These are phyloP conservation scores for Cryptococcus sp. DNA, from an alignment of 1,284 basidiomycete genomes.

Conservation along the genomic window DNA sequence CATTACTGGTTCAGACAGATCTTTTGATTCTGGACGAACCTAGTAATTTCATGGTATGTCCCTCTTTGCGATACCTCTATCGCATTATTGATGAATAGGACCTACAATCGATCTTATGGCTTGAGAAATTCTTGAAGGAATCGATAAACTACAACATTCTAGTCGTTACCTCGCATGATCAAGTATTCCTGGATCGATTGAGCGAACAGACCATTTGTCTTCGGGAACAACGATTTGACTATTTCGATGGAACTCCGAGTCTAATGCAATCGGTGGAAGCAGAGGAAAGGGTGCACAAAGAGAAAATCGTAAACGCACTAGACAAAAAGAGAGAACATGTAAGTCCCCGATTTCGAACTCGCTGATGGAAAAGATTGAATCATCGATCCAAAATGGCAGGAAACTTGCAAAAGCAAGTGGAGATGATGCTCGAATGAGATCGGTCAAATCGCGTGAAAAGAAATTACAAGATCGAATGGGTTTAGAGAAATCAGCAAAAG, in stretches of 20 bases:
- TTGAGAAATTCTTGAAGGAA: conserved; percentile 51
- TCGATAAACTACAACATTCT: conserved; percentile 48
- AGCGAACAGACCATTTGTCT: conserved; percentile 66
- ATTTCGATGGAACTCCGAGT: conserved; percentile 56
- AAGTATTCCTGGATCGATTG: conserved; percentile 62
- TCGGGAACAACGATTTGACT: conserved; percentile 56
- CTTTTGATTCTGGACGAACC: conserved; percentile 49
- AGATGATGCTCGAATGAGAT: conserved; percentile 57
- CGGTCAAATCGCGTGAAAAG: conserved; percentile 57
- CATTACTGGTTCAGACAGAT: conserved; percentile 50
- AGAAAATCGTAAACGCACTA: conserved; percentile 55
- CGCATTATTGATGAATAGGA: conserved; percentile 20
- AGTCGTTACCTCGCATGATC: conserved; percentile 65
- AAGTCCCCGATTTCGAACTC: conserved; percentile 4
- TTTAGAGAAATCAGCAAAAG: conserved; percentile 53
- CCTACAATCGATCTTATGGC: conserved; percentile 48
- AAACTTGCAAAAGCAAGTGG: conserved; percentile 58
- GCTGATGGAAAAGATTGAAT: conserved; percentile 40
- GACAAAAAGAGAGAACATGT: conserved; percentile 56
- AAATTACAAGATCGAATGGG: conserved; percentile 62
- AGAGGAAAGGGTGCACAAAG: conserved; percentile 54
- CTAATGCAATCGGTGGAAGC: conserved; percentile 57
- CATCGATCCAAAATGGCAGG: conserved; percentile 52
- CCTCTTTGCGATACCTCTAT: not conserved
- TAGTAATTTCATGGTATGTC: conserved; percentile 49